Evolutionary conservation across 306 rosid species (phyloP).

Genomic region (Argentina anserina): DNA sequence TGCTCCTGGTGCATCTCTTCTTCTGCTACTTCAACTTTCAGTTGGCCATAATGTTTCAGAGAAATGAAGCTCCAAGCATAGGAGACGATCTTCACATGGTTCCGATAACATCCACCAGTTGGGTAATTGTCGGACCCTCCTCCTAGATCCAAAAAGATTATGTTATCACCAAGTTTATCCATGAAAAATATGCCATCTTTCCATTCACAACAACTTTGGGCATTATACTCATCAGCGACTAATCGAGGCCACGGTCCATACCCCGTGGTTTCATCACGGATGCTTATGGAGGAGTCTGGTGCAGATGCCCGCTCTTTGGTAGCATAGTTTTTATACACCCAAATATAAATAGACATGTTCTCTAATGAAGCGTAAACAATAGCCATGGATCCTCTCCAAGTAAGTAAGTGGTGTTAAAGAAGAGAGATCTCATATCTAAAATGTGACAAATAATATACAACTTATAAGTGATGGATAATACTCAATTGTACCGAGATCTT

Average conservation of each 20-base stretch:
- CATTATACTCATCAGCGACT: neutral
- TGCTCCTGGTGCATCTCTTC: neutral
- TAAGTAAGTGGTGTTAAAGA: neutral
- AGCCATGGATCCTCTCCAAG: neutral
- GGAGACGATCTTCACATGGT: neutral
- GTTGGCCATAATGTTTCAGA: neutral
- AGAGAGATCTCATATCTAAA: no score
- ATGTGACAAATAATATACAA: no score
- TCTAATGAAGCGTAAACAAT: neutral
- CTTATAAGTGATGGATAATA: no score
- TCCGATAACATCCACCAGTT: neutral
- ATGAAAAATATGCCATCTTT: neutral
- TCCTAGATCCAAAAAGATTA: neutral
- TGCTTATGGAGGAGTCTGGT: neutral
- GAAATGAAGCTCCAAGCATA: neutral
- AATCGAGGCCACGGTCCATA: neutral
- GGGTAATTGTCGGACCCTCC: neutral
- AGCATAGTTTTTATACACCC: neutral
- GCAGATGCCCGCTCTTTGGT: neutral
- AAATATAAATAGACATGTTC: neutral
- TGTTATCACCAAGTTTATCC: neutral
- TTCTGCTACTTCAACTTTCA: neutral
- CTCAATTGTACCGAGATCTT: no score
- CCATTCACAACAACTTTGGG: neutral
- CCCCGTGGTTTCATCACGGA: neutral